Conservation (phyloP, 306 rosid genomes). For the Astragalus membranaceus region DNA sequence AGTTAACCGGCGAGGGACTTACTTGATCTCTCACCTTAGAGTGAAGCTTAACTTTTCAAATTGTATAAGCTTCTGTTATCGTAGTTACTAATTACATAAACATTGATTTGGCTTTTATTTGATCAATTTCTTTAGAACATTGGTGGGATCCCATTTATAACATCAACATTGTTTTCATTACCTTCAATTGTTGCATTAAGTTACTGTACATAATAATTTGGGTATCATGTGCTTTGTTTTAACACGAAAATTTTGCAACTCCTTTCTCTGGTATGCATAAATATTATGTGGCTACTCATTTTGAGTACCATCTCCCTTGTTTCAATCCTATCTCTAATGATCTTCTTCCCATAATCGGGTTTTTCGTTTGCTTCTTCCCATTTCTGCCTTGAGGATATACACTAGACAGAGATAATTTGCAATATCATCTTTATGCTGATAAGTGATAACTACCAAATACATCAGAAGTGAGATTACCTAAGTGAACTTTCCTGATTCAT, state of each 20-base stretch:
- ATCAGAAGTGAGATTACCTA: background rate
- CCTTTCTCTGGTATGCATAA: background rate
- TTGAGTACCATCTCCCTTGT: background rate
- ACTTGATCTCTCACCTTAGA: too few species aligned
- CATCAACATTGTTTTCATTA: background rate
- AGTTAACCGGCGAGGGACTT: too few species aligned
- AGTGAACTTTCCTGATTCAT: conserved; percentile 1
- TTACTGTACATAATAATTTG: too few species aligned
- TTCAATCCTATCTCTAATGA: background rate
- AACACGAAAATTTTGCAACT: background rate
- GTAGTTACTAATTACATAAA: too few species aligned
- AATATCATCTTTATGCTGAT: background rate
- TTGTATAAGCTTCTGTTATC: too few species aligned
- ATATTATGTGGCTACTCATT: background rate
- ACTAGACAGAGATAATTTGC: background rate
- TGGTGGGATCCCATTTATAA: background rate
- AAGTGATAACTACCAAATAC: background rate
- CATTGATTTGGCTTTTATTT: too few species aligned
- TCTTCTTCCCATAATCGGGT: background rate
- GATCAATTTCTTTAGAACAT: too few species aligned
- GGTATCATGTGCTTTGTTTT: background rate
- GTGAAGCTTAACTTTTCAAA: too few species aligned
- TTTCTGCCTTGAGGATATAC: background rate
- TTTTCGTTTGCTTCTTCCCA: background rate
- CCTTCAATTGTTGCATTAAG: background rate